Base-by-base conservation (phyloP, 305 asterid species). In the Solanum hybrid region DNA sequence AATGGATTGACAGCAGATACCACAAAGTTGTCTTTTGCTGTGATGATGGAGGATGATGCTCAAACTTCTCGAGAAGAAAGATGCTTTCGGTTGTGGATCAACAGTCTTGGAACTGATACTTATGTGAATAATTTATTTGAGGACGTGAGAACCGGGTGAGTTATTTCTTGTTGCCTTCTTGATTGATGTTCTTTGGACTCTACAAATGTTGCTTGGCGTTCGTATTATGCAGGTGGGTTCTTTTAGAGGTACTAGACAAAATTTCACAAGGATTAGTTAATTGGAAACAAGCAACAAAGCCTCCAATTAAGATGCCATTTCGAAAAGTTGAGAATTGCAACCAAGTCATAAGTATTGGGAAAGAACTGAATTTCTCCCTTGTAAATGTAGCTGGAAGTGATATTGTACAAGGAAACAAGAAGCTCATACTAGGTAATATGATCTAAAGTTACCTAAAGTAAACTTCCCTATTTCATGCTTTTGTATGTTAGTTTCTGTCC, bases 321-420 rank as follows among this genome's bases (percentile, higher is more conserved):
- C 91, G 97, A 91, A 97, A 95, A 91, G 98, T 97, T 89, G 99
- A 97, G 95, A 97, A 97, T 84, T 95, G 98, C 95, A 97, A 97
- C 93, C 99, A 97, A 95, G 98, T 96, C 37, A 91, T 97, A 89
- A 94, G 97, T 12, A 95, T 97, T 88, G 99, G 99, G 91, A 96
- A 96, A 92, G 95, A 95, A 65, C 91, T 97, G 91, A 95, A 96
- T 90, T 95, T 97, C 93, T 96, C 99, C 78, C 98, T 97, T 14
- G 99, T 97, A 78, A 97, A 96, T 93, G 96, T 97, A 22, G 99
- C 97, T 51, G 99, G 99, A 92, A 95, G 95, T 90, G 99, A 96
- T 91, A 93, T 97, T 34, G 97, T 97, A 89, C 99, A 97, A 92
- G 99, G 99, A 93, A 97, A 97, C 93, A 97, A 97, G 95, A 96